Evolutionary conservation across 495 filamentous ascomycete genomes (phyloP), one percentile per base, ranked within the genome.

Genomic region (Penicillium arizonense): DNA sequence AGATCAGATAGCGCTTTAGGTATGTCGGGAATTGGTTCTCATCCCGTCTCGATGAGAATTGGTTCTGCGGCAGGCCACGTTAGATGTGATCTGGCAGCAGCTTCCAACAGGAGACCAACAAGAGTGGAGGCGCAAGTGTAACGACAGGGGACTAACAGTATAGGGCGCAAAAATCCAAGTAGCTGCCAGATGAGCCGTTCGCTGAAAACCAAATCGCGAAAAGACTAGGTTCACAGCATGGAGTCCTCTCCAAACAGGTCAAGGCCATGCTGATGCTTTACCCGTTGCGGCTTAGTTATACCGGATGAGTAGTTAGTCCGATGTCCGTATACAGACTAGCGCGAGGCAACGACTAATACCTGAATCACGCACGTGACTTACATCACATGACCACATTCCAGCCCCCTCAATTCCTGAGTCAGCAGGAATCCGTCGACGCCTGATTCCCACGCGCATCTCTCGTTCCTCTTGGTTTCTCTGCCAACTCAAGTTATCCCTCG

Each of bases 21-120:
- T 58, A 56, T 61, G 52, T 55, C 39, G 41, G 47, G 39, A 55
- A 62, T 45, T 41, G 47, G 21, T 65, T 63, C 54, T 59, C 72
- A 73, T 75, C 58, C 68, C 72, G 64, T 55, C 60, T 28, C 44
- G 50, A 49, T 48, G 16, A 50, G 24, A 53, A 56, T 52, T 56
- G 56, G 32, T 30, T 37, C 38, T 49, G 55, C 50, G 45, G 23
- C 23, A 45, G 53, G 45, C 37, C 46, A 56, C 51, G 61, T 58
- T 64, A 62, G 63, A 64, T 63, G 69, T 64, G 64, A 72, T 62
- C 62, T 69, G 61, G 67, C 62, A 57, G 62, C 48, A 72, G 55
- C 55, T 63, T 59, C 39, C 56, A 38, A 52, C 51, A 57, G 46
- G 53, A 52, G 55, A 57, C 55, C 50, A 47, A 47, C 28, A 30